Conservation (phyloP, 305 asterid genomes). For the Solanum hybrid region DNA sequence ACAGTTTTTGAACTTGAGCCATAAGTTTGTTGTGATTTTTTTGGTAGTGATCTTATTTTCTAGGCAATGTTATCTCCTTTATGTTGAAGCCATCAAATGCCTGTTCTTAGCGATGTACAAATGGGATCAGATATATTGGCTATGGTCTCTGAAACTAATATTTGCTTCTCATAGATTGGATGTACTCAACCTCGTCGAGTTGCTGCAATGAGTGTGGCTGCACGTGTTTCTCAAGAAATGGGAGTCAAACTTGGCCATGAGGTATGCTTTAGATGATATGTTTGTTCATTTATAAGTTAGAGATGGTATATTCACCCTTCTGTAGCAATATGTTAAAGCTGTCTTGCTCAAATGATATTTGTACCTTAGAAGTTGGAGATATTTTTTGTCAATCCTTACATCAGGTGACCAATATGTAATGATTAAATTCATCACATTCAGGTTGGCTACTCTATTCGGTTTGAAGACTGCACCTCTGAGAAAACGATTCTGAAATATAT, state of each 20-base stretch:
- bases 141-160: background rate
- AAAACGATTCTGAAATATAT: constrained; percentile 73
- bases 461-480: constrained; percentile 93
- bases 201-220: constrained; percentile 98
- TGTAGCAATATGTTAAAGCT: background rate
- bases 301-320: background rate
- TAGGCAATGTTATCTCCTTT: background rate
- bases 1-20: background rate
- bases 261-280: constrained; percentile 7
- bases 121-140: background rate
- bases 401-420: background rate
- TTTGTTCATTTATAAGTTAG: background rate
- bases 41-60: background rate
- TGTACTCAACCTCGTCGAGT: constrained; percentile 77
- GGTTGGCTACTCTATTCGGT: constrained; percentile 97
- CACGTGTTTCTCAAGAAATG: constrained; percentile 92
- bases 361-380: background rate
- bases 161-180: constrained; percentile 3
- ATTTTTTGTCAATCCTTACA: background rate
- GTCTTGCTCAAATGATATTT: background rate
- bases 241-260: constrained; percentile 98
- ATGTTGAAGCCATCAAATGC: background rate
- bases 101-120: background rate
- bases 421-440: background rate
- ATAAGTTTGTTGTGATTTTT: background rate